A percentile compares a stretch with the other conserved stretches of the same genome.
phyloP scores from a whole-genome alignment of 2,329 filamentous ascomycete genomes.

The Fusarium palustre region DNA sequence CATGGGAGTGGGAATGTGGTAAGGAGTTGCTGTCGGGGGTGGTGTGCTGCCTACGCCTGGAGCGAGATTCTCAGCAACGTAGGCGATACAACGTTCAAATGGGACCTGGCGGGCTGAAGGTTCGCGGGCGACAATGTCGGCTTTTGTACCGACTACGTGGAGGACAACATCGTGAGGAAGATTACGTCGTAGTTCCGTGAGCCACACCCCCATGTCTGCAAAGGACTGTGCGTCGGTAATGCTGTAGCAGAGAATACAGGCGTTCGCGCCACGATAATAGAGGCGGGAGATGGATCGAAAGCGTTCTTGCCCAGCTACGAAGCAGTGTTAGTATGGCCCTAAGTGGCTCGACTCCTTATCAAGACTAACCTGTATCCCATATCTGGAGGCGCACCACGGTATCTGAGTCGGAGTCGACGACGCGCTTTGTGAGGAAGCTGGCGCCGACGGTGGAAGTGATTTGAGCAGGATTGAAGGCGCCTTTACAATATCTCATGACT shows the following conservation, averaged over 20 bases:
- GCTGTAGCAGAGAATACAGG: slow-evolving; percentile 93
- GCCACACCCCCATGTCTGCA: slow-evolving; percentile 91
- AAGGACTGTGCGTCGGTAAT: slow-evolving; percentile 90
- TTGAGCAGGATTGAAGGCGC: slow-evolving; percentile 74
- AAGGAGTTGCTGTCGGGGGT: slow-evolving; percentile 69
- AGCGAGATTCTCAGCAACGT: slow-evolving; percentile 90
- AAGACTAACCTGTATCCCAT: slow-evolving; percentile 81
- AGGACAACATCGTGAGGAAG: slow-evolving; percentile 82
- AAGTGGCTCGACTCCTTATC: neutral
- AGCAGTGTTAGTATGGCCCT: slow-evolving; percentile 13
- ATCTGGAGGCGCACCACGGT: slow-evolving; percentile 92
- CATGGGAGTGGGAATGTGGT: slow-evolving; percentile 44
- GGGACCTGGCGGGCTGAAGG: slow-evolving; percentile 84
- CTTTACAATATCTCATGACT: slow-evolving; percentile 80
- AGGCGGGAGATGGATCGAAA: slow-evolving; percentile 94
- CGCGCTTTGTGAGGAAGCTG: slow-evolving; percentile 82
- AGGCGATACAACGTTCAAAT: slow-evolving; percentile 95
- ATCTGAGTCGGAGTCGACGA: slow-evolving; percentile 85
- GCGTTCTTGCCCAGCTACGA: slow-evolving; percentile 84
- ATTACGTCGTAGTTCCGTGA: slow-evolving; percentile 84
- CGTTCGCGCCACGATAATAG: slow-evolving; percentile 96
- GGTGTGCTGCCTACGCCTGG: slow-evolving; percentile 76
- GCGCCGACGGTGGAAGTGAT: slow-evolving; percentile 80
- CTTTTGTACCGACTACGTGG: slow-evolving; percentile 95
- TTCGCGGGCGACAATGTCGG: slow-evolving; percentile 88